These are phyloP conservation scores for Dunaliella primolecta DNA, from an alignment of 139 green algal genomes.

Conservation along the genomic window DNA sequence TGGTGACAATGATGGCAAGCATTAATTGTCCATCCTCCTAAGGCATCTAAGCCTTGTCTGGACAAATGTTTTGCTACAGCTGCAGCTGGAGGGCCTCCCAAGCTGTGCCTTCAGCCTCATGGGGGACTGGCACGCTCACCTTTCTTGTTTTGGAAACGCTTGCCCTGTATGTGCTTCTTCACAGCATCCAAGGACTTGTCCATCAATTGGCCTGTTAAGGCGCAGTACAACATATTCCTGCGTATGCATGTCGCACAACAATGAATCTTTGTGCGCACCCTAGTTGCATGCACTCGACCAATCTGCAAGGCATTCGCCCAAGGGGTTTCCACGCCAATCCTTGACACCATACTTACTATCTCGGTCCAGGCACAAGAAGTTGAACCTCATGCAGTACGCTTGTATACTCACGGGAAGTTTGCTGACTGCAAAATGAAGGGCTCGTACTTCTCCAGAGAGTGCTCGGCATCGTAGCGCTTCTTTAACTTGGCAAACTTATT, in stretches of 20 bases:
- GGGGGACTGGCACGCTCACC: not conserved
- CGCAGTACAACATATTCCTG: slow-evolving; percentile 74
- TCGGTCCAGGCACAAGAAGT: too few species aligned
- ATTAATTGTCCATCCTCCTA: too few species aligned
- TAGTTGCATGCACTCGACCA: not conserved
- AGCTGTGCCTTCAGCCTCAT: too few species aligned
- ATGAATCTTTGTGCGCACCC: not conserved
- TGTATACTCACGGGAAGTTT: slow-evolving; percentile 77
- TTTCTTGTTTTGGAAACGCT: slow-evolving; percentile 21
- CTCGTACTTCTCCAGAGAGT: slow-evolving; percentile 63
- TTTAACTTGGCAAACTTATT: slow-evolving; percentile 52
- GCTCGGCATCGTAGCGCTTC: slow-evolving; percentile 41
- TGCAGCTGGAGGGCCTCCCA: too few species aligned
- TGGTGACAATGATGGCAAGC: too few species aligned
- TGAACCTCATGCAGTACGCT: too few species aligned
- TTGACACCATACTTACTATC: too few species aligned
- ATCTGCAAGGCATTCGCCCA: too few species aligned
- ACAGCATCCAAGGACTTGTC: slow-evolving; percentile 58
- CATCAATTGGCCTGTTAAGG: slow-evolving; percentile 74
- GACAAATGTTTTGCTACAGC: too few species aligned
- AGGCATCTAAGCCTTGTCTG: too few species aligned
- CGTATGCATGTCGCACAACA: not conserved
- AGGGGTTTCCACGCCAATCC: too few species aligned
- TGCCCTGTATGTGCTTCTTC: slow-evolving; percentile 68
- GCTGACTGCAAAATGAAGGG: slow-evolving; percentile 67